phyloP scores from a whole-genome alignment of 176 grass and related monocot genomes.

The Avena eriantha region DNA sequence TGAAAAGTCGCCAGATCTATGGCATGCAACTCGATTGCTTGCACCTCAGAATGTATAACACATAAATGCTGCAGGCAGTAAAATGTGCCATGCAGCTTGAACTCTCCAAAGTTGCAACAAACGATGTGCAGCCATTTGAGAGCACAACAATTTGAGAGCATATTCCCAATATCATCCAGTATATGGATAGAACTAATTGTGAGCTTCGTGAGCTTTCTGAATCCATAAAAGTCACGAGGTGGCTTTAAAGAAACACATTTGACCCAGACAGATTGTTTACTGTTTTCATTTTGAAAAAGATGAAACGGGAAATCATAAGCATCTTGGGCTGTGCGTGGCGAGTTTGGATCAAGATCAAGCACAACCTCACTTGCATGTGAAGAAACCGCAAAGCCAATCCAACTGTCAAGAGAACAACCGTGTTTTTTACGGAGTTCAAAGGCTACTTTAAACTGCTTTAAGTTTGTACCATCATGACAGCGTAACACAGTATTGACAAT shows the following conservation, averaged over 20 bases:
- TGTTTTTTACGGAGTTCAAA: background rate
- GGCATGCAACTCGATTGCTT: conserved; percentile 1
- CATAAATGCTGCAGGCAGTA: background rate
- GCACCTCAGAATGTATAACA: background rate
- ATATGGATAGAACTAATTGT: background rate
- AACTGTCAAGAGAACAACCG: background rate
- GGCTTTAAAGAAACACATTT: background rate
- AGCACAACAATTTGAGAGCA: conserved; percentile 3
- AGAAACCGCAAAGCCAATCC: background rate
- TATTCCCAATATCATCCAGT: background rate
- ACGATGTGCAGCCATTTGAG: background rate
- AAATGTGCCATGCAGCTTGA: background rate
- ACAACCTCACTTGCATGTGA: background rate
- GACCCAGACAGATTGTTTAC: background rate
- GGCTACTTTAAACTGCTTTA: background rate
- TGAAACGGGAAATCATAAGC: conserved; percentile 6
- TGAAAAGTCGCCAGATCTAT: background rate
- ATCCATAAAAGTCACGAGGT: background rate
- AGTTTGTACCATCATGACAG: background rate
- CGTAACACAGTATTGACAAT: background rate
- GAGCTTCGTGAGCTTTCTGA: background rate
- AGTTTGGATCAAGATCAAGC: background rate
- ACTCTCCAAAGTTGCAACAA: background rate
- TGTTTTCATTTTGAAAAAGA: background rate
- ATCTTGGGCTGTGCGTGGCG: background rate